phyloP scores from a whole-genome alignment of 331 rosid genomes.

The Cydonia oblonga region DNA sequence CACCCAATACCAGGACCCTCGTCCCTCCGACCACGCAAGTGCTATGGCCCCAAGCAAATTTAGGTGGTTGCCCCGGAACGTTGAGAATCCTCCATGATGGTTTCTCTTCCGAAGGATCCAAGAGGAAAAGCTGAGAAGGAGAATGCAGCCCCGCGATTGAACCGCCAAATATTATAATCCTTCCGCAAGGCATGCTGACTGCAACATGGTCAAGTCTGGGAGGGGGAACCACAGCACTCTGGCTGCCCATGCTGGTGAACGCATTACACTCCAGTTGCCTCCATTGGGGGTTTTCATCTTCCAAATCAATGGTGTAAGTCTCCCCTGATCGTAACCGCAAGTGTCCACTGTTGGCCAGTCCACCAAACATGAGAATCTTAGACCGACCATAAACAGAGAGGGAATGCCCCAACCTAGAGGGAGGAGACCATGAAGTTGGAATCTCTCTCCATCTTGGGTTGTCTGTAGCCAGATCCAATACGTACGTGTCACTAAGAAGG shows the following conservation, averaged over 20 bases:
- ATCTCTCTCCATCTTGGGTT: conserved; percentile 89
- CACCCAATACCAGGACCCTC: conserved; percentile 86
- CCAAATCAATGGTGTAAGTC: conserved; percentile 80
- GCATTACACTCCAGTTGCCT: conserved; percentile 70
- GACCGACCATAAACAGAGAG: conserved; percentile 86
- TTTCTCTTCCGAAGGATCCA: conserved; percentile 95
- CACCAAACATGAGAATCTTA: conserved; percentile 92
- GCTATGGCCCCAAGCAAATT: conserved; percentile 97
- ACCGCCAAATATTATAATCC: conserved; percentile 90
- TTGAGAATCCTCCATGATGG: conserved; percentile 95
- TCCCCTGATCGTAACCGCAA: conserved; percentile 75
- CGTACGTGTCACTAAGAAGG: conserved; percentile 77
- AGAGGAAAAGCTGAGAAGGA: conserved; percentile 92
- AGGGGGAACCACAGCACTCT: conserved; percentile 79
- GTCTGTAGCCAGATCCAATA: conserved; percentile 61
- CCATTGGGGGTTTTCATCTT: conserved; percentile 76
- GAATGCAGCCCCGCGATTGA: conserved; percentile 94
- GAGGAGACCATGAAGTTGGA: conserved; percentile 81
- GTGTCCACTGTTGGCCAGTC: conserved; percentile 94
- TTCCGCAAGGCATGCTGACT: conserved; percentile 97
- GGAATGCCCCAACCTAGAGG: conserved; percentile 86
- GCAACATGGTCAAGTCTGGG: conserved; percentile 96
- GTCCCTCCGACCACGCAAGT: conserved; percentile 98
- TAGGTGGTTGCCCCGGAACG: conserved; percentile 91
- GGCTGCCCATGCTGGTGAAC: conserved; percentile 61